Conservation (phyloP, 768 basidiomycete species). For the Suillus lakei region DNA sequence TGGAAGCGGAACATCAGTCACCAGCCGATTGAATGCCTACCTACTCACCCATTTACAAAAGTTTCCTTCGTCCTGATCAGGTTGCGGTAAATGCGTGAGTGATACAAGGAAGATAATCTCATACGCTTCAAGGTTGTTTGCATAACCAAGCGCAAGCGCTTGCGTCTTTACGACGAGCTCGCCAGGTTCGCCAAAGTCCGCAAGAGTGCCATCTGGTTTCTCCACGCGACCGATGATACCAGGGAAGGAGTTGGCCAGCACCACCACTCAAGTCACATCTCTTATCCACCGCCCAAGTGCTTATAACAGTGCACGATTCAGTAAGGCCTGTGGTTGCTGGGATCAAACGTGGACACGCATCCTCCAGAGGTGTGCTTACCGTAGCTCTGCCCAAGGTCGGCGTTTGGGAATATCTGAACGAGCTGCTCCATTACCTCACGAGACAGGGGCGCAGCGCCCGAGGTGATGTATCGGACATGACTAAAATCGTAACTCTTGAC, state of each 20-base stretch:
- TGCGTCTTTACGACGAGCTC: conserved; percentile 66
- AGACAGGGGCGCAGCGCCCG: conserved; percentile 65
- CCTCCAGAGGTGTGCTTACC: conserved; percentile 38
- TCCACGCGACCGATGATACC: conserved; percentile 61
- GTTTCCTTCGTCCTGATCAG: conserved; percentile 61
- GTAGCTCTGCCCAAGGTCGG: conserved; percentile 64
- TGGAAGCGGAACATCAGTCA: conserved; percentile 22
- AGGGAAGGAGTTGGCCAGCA: conserved; percentile 62
- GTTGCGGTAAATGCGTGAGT: conserved; percentile 14
- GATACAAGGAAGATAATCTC: conserved; percentile 26
- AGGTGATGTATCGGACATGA: conserved; percentile 42
- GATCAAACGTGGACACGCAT: neutral
- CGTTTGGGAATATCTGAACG: conserved; percentile 49
- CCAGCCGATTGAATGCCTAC: neutral
- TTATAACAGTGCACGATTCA: conserved; percentile 61
- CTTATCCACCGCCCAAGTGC: conserved; percentile 49
- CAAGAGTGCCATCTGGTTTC: conserved; percentile 60
- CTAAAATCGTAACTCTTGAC: conserved; percentile 44
- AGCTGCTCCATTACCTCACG: conserved; percentile 53
- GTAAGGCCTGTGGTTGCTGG: conserved; percentile 53
- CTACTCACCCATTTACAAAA: conserved; percentile 51
- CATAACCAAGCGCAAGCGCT: conserved; percentile 62
- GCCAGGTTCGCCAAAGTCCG: conserved; percentile 61
- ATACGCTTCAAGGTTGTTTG: conserved; percentile 63
- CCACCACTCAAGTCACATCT: conserved; percentile 55